Evolutionary conservation across 257 asterid genomes (phyloP).

Genomic region (Coffea canephora): DNA sequence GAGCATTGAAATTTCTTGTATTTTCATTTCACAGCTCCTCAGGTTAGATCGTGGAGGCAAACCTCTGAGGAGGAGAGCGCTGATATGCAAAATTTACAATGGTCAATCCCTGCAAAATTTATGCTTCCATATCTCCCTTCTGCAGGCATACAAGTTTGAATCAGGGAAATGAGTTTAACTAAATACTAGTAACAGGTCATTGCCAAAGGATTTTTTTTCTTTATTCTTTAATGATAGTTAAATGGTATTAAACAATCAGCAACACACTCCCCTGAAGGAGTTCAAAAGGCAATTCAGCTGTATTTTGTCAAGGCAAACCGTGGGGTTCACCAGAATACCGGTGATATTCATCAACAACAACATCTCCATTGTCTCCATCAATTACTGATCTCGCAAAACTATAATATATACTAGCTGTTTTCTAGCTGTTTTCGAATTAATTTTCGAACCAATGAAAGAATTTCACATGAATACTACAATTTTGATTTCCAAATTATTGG

Average conservation of each 20-base stretch:
- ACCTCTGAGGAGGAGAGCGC: conserved; percentile 55
- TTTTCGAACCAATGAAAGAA: no score
- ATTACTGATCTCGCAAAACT: background rate
- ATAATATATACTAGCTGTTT: no score
- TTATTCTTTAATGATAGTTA: no score
- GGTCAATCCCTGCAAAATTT: conserved; percentile 28
- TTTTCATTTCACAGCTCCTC: background rate
- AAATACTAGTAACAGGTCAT: background rate
- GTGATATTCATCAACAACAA: conserved; percentile 38
- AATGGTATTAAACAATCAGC: background rate
- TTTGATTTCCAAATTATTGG: no score
- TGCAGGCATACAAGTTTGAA: conserved; percentile 13
- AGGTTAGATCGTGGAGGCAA: background rate
- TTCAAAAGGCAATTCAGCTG: background rate
- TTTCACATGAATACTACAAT: no score
- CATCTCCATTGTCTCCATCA: conserved; percentile 46
- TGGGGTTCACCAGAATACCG: conserved; percentile 10
- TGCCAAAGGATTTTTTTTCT: no score
- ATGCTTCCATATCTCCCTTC: conserved; percentile 57
- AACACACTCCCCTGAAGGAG: no score
- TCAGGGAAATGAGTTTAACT: background rate
- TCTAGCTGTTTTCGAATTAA: no score
- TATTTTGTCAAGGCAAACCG: background rate
- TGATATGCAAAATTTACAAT: conserved; percentile 34
- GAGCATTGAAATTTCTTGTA: background rate